These are phyloP conservation scores for Boletus fagicola DNA, from an alignment of 768 basidiomycete species.

Conservation along the genomic window DNA sequence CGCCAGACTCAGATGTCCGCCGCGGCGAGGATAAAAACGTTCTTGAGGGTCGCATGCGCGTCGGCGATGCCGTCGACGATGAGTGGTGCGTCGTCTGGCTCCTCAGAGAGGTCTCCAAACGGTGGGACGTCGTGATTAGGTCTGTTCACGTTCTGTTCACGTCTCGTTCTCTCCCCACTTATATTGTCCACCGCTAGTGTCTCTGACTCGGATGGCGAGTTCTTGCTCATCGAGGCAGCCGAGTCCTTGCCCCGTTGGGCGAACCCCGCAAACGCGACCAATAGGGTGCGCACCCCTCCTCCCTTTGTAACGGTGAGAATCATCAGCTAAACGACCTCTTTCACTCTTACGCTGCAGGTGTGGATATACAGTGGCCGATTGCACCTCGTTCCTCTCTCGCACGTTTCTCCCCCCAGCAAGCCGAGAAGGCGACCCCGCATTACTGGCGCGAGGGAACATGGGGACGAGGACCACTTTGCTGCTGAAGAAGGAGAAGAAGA, in stretches of 20 bases:
- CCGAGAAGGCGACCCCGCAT: slow-evolving; percentile 47
- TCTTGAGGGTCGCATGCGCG: slow-evolving; percentile 81
- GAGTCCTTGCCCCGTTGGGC: slow-evolving; percentile 88
- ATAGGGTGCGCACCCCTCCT: slow-evolving; percentile 69
- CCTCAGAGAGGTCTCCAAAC: slow-evolving; percentile 67
- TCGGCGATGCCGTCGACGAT: slow-evolving; percentile 97
- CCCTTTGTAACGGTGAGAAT: slow-evolving; percentile 31
- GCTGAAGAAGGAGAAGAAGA: slow-evolving; percentile 45
- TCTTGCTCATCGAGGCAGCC: slow-evolving; percentile 94
- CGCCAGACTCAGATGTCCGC: slow-evolving; percentile 40
- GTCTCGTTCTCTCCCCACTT: neutral
- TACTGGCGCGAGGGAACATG: slow-evolving; percentile 42
- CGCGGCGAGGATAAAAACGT: slow-evolving; percentile 43
- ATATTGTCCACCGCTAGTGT: slow-evolving; percentile 31
- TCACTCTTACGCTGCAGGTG: slow-evolving; percentile 55
- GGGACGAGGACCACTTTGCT: slow-evolving; percentile 47
- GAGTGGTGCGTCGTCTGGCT: slow-evolving; percentile 97
- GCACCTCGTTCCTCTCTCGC: slow-evolving; percentile 82
- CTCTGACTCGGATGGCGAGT: slow-evolving; percentile 92
- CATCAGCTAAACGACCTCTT: slow-evolving; percentile 30
- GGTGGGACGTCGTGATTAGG: slow-evolving; percentile 83
- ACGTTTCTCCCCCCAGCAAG: slow-evolving; percentile 66
- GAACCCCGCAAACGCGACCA: slow-evolving; percentile 85
- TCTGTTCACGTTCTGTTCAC: slow-evolving; percentile 34
- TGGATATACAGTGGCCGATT: slow-evolving; percentile 85